Evolutionary conservation across 176 grass and related monocot genomes (phyloP).

Genomic region (Aegilops tauschii): DNA sequence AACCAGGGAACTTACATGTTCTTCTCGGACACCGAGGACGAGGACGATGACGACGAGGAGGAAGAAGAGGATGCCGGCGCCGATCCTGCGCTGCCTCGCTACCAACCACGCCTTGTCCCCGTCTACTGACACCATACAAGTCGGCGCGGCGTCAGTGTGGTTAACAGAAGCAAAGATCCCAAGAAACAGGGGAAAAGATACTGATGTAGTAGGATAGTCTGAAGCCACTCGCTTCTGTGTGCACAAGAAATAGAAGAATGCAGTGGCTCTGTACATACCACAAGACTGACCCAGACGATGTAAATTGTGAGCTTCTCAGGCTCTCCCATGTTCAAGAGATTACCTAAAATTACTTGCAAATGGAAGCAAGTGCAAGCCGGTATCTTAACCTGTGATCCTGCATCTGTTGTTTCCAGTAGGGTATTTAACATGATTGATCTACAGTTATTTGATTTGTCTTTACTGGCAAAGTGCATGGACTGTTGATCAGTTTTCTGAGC

Average conservation of each 20-base stretch:
- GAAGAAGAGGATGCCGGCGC: background rate
- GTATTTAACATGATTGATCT: background rate
- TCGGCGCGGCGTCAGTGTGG: background rate
- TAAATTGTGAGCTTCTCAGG: conserved; percentile 2
- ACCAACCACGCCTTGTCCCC: conserved; percentile 12
- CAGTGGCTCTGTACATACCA: conserved; percentile 37
- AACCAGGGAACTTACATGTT: conserved; percentile 2
- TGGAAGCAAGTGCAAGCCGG: background rate
- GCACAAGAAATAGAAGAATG: conserved; percentile 36
- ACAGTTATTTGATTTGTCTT: background rate
- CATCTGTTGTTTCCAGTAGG: background rate
- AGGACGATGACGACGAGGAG: background rate
- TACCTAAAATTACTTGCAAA: background rate
- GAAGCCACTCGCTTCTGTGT: conserved; percentile 49
- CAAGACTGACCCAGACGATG: conserved; percentile 13
- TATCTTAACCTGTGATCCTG: background rate
- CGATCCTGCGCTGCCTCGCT: background rate
- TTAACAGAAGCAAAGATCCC: background rate
- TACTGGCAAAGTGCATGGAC: background rate
- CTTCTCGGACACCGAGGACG: background rate
- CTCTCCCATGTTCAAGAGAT: conserved; percentile 6
- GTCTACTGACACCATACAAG: conserved; percentile 36
- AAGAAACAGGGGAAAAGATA: background rate
- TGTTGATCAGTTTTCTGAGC: background rate
- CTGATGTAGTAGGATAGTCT: conserved; percentile 29